Evolutionary conservation across 2,329 filamentous ascomycete genomes (phyloP).

Genomic region (Arthrocladium fulminans): DNA sequence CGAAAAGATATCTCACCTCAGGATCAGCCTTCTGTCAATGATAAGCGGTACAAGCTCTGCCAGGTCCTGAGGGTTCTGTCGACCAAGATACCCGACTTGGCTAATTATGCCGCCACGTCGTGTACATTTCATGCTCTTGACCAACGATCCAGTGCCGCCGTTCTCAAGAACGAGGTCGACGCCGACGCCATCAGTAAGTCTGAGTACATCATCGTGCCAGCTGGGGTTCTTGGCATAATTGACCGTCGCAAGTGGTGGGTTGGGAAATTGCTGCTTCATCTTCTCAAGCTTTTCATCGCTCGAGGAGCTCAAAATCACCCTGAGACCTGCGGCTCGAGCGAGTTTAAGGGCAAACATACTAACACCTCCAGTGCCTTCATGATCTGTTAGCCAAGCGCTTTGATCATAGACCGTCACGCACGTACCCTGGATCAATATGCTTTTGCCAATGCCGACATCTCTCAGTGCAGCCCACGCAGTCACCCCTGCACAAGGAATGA

Average conservation of each 20-base stretch:
- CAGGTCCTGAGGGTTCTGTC: conserved; percentile 26
- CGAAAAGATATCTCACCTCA: conserved; percentile 23
- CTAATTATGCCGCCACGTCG: conserved; percentile 36
- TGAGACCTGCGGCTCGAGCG: conserved; percentile 26
- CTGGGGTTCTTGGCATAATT: conserved; percentile 27
- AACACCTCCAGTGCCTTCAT: conserved; percentile 31
- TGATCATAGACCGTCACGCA: background rate
- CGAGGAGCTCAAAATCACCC: conserved; percentile 32
- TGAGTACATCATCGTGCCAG: conserved; percentile 30
- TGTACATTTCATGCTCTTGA: conserved; percentile 34
- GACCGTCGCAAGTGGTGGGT: conserved; percentile 24
- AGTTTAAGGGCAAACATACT: conserved; percentile 30
- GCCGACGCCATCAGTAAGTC: conserved; percentile 27
- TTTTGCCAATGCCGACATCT: conserved; percentile 31
- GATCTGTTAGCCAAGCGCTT: background rate
- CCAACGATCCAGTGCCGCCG: conserved; percentile 32
- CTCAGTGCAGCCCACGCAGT: conserved; percentile 41
- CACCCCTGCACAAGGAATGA: conserved; percentile 37
- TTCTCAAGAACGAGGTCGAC: conserved; percentile 34
- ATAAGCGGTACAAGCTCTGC: conserved; percentile 29
- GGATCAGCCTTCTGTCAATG: conserved; percentile 31
- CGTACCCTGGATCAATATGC: conserved; percentile 38
- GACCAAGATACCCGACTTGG: conserved; percentile 36
- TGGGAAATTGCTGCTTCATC: conserved; percentile 23
- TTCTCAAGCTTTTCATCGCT: conserved; percentile 28